A percentile compares a stretch with the other conserved stretches of the same genome.
Conservation (phyloP, 257 asterid genomes). For the Solanum sitiens region DNA sequence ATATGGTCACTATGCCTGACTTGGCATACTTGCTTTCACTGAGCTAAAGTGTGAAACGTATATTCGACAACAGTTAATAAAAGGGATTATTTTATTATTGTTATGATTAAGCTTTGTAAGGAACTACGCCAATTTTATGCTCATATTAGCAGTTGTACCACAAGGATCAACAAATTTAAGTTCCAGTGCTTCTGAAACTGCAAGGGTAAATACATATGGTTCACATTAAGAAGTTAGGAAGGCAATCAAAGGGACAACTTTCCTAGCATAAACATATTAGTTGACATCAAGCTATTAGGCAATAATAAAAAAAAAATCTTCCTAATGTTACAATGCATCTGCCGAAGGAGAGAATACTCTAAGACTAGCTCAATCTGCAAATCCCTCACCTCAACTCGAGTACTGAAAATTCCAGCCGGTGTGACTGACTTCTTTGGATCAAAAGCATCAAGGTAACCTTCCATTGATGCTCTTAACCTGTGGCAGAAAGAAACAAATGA, state of each 20-base stretch:
- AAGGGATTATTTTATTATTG: neutral
- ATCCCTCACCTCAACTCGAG: constrained; percentile 67
- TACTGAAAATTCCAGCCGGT: constrained; percentile 69
- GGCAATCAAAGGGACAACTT: neutral
- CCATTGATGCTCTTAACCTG: constrained; percentile 91
- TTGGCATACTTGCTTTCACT: neutral
- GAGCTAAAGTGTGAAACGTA: neutral
- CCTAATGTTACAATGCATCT: neutral
- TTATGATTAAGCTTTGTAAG: neutral
- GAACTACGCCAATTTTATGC: neutral
- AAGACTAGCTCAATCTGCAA: neutral
- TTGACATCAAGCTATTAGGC: neutral
- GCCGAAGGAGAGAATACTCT: neutral
- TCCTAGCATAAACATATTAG: neutral
- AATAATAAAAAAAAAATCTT: neutral
- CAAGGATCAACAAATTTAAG: neutral
- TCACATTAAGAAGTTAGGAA: neutral
- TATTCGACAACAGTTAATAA: neutral
- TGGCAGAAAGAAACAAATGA: constrained; percentile 14
- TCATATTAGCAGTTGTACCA: neutral
- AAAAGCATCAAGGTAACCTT: constrained; percentile 61
- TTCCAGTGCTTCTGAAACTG: neutral
- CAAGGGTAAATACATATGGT: neutral
- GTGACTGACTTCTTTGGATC: constrained; percentile 61
- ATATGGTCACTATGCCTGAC: neutral